Conservation (phyloP, 2,329 filamentous ascomycete species). For the Paraphaeosphaeria sporulosa region DNA sequence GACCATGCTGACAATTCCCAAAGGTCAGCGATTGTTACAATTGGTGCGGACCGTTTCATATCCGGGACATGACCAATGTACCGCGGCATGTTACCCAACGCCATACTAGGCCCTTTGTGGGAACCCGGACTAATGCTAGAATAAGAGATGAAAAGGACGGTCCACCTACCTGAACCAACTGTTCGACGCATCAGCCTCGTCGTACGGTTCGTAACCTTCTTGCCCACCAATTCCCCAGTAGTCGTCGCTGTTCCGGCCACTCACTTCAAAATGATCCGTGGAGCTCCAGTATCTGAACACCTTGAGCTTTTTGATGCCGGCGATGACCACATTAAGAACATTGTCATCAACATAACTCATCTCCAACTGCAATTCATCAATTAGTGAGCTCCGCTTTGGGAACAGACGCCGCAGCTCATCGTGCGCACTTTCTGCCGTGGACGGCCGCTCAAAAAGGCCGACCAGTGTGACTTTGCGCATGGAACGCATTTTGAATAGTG, state of each 20-base stretch:
- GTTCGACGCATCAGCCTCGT: neutral
- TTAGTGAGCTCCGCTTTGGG: conserved; percentile 24
- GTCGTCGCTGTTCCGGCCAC: neutral
- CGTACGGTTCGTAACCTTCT: neutral
- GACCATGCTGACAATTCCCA: neutral
- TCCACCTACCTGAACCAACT: neutral
- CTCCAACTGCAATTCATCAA: conserved; percentile 25
- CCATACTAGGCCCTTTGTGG: neutral
- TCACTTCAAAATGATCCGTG: conserved; percentile 1
- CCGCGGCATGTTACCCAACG: neutral
- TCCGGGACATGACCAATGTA: neutral
- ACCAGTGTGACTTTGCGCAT: conserved; percentile 27
- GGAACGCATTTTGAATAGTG: conserved; percentile 32
- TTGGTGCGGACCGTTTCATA: neutral
- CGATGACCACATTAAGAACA: conserved; percentile 25
- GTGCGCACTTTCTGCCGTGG: conserved; percentile 8
- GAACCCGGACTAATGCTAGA: neutral
- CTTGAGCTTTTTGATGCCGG: conserved; percentile 24
- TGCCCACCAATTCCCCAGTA: neutral
- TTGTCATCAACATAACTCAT: conserved; percentile 19
- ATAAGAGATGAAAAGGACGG: too few species aligned
- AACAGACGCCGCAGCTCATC: conserved; percentile 24
- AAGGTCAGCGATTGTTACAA: neutral
- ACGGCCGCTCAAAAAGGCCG: conserved; percentile 15
- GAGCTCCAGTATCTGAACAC: conserved; percentile 23